A percentile compares a stretch with the other conserved stretches of the same genome.
Evolutionary conservation across 148 eudicot species (phyloP).

Genomic region (Chenopodium berlandieri): DNA sequence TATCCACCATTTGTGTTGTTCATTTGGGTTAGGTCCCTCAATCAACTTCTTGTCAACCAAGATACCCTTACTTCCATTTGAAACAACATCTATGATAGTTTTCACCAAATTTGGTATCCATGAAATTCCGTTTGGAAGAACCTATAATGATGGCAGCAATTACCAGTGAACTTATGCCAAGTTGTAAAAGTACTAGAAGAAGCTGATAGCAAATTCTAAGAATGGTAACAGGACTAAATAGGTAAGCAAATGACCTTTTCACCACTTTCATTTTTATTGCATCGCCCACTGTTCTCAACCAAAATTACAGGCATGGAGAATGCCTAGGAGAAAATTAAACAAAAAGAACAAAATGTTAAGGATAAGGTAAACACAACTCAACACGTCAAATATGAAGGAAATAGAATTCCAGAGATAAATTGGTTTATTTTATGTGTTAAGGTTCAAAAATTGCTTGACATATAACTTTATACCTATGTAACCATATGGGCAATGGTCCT

Average conservation of each 20-base stretch:
- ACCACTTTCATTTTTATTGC: constrained; percentile 73
- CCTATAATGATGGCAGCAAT: constrained; percentile 35
- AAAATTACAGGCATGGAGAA: constrained; percentile 68
- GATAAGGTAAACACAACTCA: background rate
- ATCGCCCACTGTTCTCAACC: constrained; percentile 99
- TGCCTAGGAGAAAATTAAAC: constrained; percentile 41
- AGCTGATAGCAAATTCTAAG: background rate
- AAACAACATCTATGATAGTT: constrained; percentile 56
- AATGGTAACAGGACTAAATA: background rate
- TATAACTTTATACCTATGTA: background rate
- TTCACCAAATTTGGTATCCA: constrained; percentile 86
- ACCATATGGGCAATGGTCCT: background rate
- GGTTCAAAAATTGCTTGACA: background rate
- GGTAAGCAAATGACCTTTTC: constrained; percentile 64
- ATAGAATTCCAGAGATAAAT: background rate
- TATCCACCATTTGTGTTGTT: constrained; percentile 60
- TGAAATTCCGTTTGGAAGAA: constrained; percentile 79
- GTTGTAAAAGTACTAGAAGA: constrained; percentile 1
- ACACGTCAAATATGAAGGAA: background rate
- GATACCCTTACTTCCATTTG: constrained; percentile 66
- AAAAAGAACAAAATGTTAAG: background rate
- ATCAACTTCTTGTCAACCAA: constrained; percentile 78
- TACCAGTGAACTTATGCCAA: background rate
- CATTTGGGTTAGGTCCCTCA: constrained; percentile 91
- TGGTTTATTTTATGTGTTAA: background rate